Base-by-base conservation (phyloP, 2,329 filamentous ascomycete genomes). In the Acrodontium crateriforme region DNA sequence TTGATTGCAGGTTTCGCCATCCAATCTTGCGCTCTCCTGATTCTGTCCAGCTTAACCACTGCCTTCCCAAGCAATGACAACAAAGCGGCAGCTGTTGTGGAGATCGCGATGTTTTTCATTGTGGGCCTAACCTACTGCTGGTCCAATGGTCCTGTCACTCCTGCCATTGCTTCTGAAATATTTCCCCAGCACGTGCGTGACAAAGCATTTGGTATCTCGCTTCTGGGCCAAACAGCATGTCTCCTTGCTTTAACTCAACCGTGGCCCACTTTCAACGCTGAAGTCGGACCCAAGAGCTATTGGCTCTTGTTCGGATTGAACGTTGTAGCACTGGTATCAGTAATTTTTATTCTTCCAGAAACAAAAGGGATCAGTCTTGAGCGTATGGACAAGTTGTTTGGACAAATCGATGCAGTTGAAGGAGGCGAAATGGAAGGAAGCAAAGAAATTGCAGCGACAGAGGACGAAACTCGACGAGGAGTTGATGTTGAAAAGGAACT, bases 331-430 rank as follows among this genome's bases (percentile, higher is more conserved):
- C 23, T 54, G 29, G 43, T 55, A 24, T 75, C 74, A 41, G 69
- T 73, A 27, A 74, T 63, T 58, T 70, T 76, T 57, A 66, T 74
- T 35, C 18, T 78, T 11, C 76, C 76, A 1, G 76, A 81, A 53
- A 80, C 75, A 6, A 80, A 80, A 57, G 75, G 74, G 13, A 36
- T 46, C 22, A 35, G 31, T 28, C 30, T 47, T 5, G 44, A 47
- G 30, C 26, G 42, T 3, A 47, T 47, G 43, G 39, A 45, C 24
- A 33, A 33, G 20, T 39, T 47, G 11, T 47, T 47, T 27, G 43
- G 43, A 3, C 48, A 51, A 12, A 37, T 53, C 9, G 56, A 58
- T 42, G 44, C 44, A 20, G 55, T 59, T 7, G 47, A 49, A 24
- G 57, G 41, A 9, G 53, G 49, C 3, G 53, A 57, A 31, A 35